Conservation (phyloP, 2,329 filamentous ascomycete species). For the Dothidotthia symphoricarpi region DNA sequence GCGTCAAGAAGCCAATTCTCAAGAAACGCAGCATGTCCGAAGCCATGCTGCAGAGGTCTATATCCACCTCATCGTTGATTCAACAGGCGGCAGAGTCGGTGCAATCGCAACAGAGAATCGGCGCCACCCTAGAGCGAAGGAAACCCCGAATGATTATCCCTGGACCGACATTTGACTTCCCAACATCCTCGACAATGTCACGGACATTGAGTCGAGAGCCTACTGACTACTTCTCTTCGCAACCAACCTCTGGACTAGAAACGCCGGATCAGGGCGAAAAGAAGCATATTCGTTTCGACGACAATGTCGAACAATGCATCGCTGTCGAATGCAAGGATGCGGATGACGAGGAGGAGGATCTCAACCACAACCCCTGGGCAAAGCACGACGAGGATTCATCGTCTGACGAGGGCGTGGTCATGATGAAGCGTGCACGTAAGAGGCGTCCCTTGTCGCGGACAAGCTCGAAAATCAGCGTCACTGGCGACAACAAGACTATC, state of each 20-base stretch:
- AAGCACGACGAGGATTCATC: constrained; percentile 52
- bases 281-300: constrained; percentile 94
- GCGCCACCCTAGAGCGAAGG: constrained; percentile 43
- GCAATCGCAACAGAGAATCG: constrained; percentile 73
- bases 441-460: constrained; percentile 53
- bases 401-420: constrained; percentile 73
- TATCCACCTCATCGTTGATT: constrained; percentile 83
- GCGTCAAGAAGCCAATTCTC: constrained; percentile 80
- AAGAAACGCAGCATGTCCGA: constrained; percentile 98
- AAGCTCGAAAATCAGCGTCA: constrained; percentile 57
- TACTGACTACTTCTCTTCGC: constrained; percentile 64
- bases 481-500: constrained; percentile 75
- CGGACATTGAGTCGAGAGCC: constrained; percentile 61
- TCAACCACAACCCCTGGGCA: constrained; percentile 42
- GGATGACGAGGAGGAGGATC: constrained; percentile 61
- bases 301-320: constrained; percentile 93
- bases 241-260: constrained; percentile 67
- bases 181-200: constrained; percentile 63
- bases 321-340: constrained; percentile 84
- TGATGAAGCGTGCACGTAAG: constrained; percentile 68
- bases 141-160: constrained; percentile 57
- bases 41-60: constrained; percentile 83
- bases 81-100: constrained; percentile 86
- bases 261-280: constrained; percentile 63
- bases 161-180: constrained; percentile 67